Base-by-base conservation (phyloP, 2,329 filamentous ascomycete species). In the Claviceps fusiformis region DNA sequence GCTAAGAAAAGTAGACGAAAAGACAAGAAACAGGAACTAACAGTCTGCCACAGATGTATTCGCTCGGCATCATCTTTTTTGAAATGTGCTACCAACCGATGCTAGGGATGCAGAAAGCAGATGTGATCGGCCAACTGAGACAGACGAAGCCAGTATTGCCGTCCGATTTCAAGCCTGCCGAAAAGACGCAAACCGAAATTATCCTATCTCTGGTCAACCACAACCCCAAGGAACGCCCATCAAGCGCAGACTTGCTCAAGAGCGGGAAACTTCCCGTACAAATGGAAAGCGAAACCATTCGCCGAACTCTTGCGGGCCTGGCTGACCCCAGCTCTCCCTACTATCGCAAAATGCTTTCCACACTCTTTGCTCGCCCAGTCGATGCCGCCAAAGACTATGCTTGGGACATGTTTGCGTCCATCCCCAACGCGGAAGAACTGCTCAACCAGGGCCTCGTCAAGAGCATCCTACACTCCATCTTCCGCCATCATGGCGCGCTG, bases 11-110 rank as follows among this genome's bases (percentile, higher is more conserved):
- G n/a, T n/a, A n/a, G 15, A 41, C 17, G 1, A n/a, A 27, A 45
- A 27, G 3, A 27, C 19, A 44, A 44, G n/a, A 41, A 50, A 29
- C 11, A 39, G 15, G 45, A 24, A 49, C 52, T 49, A 31, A 48
- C 35, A 2, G 2, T 43, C n/a, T 13, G 11, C 33, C 35, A 19
- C 55, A 83, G 79, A 97, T 98, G 92, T 98, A 93, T 67, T 96
- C 92, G 0, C 76, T 98, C 46, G 93, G 93, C 0, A 87, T 98
- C 59, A 97, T 98, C 56, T 95, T 98, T 71, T 97, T 96, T 62
- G 93, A 98, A 70, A 98, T 98, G 93, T 95, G 87, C 64, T 91
- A 84, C 60, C 70, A 75, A 39, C 76, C 81, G 0, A 79, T 85
- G 70, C 75, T 84, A 65, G 82, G 81, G 5, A 85, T 85, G 80